These are phyloP conservation scores for Bombardia bombarda DNA, from an alignment of 495 filamentous ascomycete species.

Conservation along the genomic window DNA sequence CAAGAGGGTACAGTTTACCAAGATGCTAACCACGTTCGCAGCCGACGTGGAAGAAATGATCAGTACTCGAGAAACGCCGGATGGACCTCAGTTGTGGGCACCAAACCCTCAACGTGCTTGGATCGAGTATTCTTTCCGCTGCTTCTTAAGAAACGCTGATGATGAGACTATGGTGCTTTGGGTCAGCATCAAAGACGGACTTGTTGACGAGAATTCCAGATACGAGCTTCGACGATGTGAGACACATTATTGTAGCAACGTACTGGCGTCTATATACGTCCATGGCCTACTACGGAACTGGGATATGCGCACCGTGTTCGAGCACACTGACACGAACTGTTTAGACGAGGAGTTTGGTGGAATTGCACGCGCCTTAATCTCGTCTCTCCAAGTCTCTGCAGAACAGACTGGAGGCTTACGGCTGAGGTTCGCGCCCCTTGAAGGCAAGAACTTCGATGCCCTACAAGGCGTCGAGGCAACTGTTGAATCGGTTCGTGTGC, in stretches of 20 bases:
- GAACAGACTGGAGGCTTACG: too few relatives aligned
- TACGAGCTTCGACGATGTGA: conserved; percentile 13
- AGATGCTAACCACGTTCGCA: conserved; percentile 27
- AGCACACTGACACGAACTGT: conserved; percentile 9
- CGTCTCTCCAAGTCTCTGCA: too few relatives aligned
- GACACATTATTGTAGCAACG: neutral
- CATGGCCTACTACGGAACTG: conserved; percentile 33
- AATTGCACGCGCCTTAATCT: too few relatives aligned
- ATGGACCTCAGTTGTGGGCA: conserved; percentile 14
- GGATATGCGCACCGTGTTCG: conserved; percentile 32
- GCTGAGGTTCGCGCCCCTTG: too few relatives aligned
- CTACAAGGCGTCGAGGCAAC: too few relatives aligned
- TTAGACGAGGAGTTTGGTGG: too few relatives aligned
- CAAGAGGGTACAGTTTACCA: conserved; percentile 29
- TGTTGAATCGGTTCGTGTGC: conserved; percentile 23
- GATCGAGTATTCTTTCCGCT: conserved; percentile 47
- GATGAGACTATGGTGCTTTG: too few relatives aligned
- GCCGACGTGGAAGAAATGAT: conserved; percentile 30
- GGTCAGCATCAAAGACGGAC: too few relatives aligned
- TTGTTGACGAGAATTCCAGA: conserved; percentile 36
- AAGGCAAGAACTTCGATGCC: too few relatives aligned
- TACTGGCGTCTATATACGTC: conserved; percentile 20
- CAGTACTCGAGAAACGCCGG: conserved; percentile 11
- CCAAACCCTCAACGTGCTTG: conserved; percentile 6
- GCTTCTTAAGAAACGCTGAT: too few relatives aligned